These are phyloP conservation scores for Allomyces macrogynus DNA, from an alignment of 192 early-diverging fungal species.

Conservation along the genomic window DNA sequence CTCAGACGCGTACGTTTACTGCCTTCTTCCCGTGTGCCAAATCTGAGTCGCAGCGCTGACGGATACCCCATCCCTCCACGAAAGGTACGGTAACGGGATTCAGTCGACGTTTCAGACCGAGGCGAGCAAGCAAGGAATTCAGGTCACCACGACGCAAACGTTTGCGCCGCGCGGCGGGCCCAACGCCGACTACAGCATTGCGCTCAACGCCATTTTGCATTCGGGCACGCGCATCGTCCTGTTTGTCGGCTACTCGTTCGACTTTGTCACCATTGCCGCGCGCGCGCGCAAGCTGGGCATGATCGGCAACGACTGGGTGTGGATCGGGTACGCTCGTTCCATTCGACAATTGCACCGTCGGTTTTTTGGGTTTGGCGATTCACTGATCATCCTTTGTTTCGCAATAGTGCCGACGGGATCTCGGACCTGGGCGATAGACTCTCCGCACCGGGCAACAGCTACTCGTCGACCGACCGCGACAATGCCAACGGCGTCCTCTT, in stretches of 20 bases:
- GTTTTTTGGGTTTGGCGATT: too few species aligned
- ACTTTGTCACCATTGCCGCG: background rate
- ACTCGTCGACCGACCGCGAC: background rate
- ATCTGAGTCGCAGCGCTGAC: too few species aligned
- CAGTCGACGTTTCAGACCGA: background rate
- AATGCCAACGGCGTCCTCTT: background rate
- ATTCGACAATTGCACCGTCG: too few species aligned
- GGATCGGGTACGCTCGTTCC: background rate
- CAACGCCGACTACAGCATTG: background rate
- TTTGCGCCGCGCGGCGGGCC: background rate
- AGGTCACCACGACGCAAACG: background rate
- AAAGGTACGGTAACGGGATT: background rate
- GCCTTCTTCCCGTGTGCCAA: too few species aligned
- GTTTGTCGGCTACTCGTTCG: background rate
- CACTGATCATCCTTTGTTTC: too few species aligned
- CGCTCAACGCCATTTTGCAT: background rate
- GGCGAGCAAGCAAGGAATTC: background rate
- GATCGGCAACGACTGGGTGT: background rate
- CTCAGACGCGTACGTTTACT: background rate
- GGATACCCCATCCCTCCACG: too few species aligned
- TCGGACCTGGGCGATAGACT: background rate
- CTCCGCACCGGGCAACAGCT: background rate
- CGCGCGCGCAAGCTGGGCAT: background rate
- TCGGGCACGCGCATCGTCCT: background rate
- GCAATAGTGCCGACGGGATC: background rate